Conservation (phyloP, 2,329 filamentous ascomycete species). For the Neofusicoccum kwambonambiense region DNA sequence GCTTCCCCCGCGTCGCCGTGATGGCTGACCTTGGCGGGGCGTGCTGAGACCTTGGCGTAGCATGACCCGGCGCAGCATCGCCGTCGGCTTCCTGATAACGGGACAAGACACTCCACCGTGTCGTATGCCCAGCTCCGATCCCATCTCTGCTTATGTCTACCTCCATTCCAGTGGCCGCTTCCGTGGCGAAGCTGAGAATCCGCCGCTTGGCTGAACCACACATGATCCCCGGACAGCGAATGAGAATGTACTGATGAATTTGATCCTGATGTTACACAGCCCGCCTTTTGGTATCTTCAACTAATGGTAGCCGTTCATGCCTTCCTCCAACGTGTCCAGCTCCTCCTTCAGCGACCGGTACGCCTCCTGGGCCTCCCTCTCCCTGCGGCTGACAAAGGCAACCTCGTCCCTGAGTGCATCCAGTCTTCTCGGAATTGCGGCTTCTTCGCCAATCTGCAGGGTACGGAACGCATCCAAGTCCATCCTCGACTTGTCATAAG, state of each 20-base stretch:
- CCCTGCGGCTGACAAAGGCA: conserved; percentile 71
- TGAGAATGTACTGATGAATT: background rate
- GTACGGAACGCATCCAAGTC: conserved; percentile 74
- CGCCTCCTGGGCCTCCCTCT: conserved; percentile 86
- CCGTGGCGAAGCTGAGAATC: background rate
- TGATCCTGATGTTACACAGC: background rate
- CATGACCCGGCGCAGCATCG: background rate
- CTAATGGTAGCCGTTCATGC: conserved; percentile 37
- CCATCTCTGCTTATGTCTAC: background rate
- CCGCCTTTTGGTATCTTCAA: background rate
- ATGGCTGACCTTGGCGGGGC: conserved; percentile 2
- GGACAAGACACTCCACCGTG: background rate
- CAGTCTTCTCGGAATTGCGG: conserved; percentile 69
- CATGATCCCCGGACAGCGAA: background rate
- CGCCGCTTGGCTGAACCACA: background rate
- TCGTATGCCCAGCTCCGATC: background rate
- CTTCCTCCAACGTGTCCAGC: conserved; percentile 58
- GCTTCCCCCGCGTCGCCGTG: background rate
- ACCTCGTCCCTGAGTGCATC: conserved; percentile 81
- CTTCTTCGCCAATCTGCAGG: conserved; percentile 76
- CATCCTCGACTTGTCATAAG: conserved; percentile 69
- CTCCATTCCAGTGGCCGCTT: background rate
- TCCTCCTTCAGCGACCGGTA: conserved; percentile 78
- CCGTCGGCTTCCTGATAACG: background rate
- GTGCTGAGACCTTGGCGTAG: conserved; percentile 10